Conservation (phyloP, 2,329 filamentous ascomycete species). For the Nemania sp. region DNA sequence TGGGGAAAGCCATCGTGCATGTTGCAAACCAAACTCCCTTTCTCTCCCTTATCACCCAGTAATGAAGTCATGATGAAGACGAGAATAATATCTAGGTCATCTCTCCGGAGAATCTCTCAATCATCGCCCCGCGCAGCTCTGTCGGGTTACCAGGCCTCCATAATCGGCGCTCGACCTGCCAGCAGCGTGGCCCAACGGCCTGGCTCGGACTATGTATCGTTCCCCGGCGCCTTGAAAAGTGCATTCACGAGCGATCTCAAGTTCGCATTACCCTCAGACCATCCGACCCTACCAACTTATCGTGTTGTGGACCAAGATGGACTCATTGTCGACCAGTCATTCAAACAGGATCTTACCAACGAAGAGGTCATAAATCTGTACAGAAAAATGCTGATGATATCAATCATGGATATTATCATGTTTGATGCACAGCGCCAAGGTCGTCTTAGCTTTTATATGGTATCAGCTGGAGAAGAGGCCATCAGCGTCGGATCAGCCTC, state of each 20-base stretch:
- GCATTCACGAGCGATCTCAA: slow-evolving; percentile 81
- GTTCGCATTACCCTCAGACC: slow-evolving; percentile 74
- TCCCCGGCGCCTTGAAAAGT: slow-evolving; percentile 94
- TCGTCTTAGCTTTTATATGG: slow-evolving; percentile 96
- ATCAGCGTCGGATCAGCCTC: slow-evolving; percentile 88
- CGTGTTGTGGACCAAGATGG: slow-evolving; percentile 90
- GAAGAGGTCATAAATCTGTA: slow-evolving; percentile 63
- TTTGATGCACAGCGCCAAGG: slow-evolving; percentile 96
- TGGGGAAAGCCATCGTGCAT: slow-evolving; percentile 28
- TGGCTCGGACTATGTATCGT: slow-evolving; percentile 63
- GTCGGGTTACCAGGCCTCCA: slow-evolving; percentile 1
- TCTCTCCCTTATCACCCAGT: slow-evolving; percentile 1
- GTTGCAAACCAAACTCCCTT: slow-evolving; percentile 4
- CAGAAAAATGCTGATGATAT: slow-evolving; percentile 66
- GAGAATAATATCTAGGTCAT: slow-evolving; percentile 28
- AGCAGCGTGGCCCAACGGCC: slow-evolving; percentile 60
- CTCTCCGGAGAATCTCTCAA: slow-evolving; percentile 28
- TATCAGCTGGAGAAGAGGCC: slow-evolving; percentile 91
- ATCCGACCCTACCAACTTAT: slow-evolving; percentile 84
- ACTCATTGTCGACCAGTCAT: slow-evolving; percentile 73
- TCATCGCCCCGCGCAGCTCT: slow-evolving; percentile 28
- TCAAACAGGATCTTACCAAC: slow-evolving; percentile 70
- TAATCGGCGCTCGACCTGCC: slow-evolving; percentile 41
- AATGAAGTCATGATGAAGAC: slow-evolving; percentile 33
- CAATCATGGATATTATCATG: slow-evolving; percentile 96